A percentile compares a stretch with the other conserved stretches of the same genome.
These are phyloP conservation scores for Plicaturopsis crispa DNA, from an alignment of 768 basidiomycete genomes.

Conservation along the genomic window DNA sequence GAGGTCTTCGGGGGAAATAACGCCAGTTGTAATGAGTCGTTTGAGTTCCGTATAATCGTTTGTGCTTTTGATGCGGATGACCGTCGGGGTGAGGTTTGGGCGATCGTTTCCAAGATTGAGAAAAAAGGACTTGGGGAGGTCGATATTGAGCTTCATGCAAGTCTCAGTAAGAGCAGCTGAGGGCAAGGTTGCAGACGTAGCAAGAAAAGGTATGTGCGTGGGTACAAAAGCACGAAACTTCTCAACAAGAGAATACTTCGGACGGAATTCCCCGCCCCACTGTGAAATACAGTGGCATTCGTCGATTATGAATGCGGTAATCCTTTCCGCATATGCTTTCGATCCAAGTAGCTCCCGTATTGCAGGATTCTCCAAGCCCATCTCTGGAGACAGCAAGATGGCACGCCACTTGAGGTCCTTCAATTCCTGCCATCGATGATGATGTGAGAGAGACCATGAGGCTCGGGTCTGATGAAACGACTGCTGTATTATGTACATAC, in stretches of 20 bases:
- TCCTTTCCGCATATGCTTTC: slow-evolving; percentile 4
- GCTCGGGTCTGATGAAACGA: too few relatives aligned
- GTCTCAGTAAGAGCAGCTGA: slow-evolving; percentile 20
- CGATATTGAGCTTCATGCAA: slow-evolving; percentile 15
- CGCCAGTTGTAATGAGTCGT: background rate
- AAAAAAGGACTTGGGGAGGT: slow-evolving; percentile 14
- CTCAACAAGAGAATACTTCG: slow-evolving; percentile 17
- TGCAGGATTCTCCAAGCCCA: slow-evolving; percentile 24
- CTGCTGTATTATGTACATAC: too few relatives aligned
- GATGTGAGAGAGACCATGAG: too few relatives aligned
- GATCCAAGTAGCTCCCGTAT: slow-evolving; percentile 20
- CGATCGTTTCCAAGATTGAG: slow-evolving; percentile 31
- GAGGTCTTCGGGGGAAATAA: slow-evolving; percentile 2
- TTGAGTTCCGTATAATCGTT: slow-evolving; percentile 16
- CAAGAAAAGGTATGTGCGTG: slow-evolving; percentile 18
- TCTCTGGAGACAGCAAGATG: slow-evolving; percentile 30
- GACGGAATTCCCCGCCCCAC: slow-evolving; percentile 28
- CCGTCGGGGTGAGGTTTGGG: slow-evolving; percentile 23
- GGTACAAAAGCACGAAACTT: slow-evolving; percentile 23
- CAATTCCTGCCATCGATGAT: slow-evolving; percentile 21
- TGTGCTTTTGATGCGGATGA: slow-evolving; percentile 14
- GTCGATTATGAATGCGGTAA: slow-evolving; percentile 24
- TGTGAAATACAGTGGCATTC: slow-evolving; percentile 30
- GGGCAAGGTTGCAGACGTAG: slow-evolving; percentile 26
- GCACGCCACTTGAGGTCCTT: slow-evolving; percentile 7